Base-by-base conservation (phyloP, 129 eudicot species). In the Artemisia tridentata region DNA sequence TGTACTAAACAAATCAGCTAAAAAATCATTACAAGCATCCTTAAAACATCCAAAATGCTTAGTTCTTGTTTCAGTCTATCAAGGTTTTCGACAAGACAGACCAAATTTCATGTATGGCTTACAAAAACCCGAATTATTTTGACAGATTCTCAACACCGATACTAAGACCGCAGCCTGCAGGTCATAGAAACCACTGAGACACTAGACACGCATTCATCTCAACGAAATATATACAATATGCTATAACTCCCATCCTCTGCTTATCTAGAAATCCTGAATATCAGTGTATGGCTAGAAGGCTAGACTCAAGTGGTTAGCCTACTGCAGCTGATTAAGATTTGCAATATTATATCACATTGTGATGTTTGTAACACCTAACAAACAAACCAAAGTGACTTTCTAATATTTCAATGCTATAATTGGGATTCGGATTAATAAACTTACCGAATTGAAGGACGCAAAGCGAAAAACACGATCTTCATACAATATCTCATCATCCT, bases 381-480 rank as follows among this genome's bases (percentile, higher is more conserved):
- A 43, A 66, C 67, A 77, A 12, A 43, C 54, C 56, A 11, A 20
- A 25, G 52, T 53, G 23, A 19, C 46, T 58, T 23, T 11, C 20
- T 41, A 50, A 21, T 38, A 41, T 46, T 31, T 6, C 55, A 14
- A 20, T 34, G 43, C 53, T 43, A 62, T 18, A 59, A 25, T 2
- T 4, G 11, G 1, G 15, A 25, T 21, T 25, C 65, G 1, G 1
- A 21, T 58, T 58, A 29, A 57, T 47, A 21, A 54, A 83, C 91
- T 79, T 71, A 90, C 99, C 53, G 99, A 90, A 81, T 87, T 89
- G 38, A 81, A 56, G 15, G 99, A 93, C 23, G 99, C 99, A 80
- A 67, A 93, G 43, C 89, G 88, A 66, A 93, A 93, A 21, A 93
- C 96, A 68, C 97, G 92, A 72, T 93, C 99, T 68, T 93, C 93